These are phyloP conservation scores for Rubia peregrina DNA, from an alignment of 305 asterid species.

Conservation along the genomic window DNA sequence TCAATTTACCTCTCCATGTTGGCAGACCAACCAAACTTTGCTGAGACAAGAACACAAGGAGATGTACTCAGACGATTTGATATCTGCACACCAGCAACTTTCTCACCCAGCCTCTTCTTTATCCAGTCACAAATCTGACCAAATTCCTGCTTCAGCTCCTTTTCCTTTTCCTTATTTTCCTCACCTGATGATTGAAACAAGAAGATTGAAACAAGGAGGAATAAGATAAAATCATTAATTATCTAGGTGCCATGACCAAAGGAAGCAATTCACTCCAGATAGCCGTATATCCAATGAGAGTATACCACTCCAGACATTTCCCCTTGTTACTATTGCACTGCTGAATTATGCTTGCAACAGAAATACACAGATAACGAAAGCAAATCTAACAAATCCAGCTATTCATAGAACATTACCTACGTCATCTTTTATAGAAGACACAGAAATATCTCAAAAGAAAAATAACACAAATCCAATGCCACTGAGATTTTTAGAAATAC, in stretches of 20 bases:
- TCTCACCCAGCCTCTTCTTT: slow-evolving; percentile 67
- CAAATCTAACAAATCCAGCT: not conserved
- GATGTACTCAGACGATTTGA: slow-evolving; percentile 89
- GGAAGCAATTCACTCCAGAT: not conserved
- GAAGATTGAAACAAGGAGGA: too few species aligned
- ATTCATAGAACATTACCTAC: not conserved
- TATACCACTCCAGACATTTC: not conserved
- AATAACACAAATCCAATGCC: not conserved
- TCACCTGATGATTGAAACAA: slow-evolving; percentile 44
- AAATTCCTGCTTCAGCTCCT: slow-evolving; percentile 79
- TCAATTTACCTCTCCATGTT: slow-evolving; percentile 82
- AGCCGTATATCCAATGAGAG: not conserved
- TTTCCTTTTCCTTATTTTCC: slow-evolving; percentile 76
- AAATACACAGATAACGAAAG: not conserved
- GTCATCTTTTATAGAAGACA: not conserved
- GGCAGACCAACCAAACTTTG: slow-evolving; percentile 99
- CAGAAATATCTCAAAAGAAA: not conserved
- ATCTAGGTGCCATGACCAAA: not conserved
- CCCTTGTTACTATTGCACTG: too few species aligned
- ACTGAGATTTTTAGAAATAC: slow-evolving; percentile 22
- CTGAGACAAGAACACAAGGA: slow-evolving; percentile 95
- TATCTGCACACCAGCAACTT: slow-evolving; percentile 82
- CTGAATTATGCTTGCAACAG: not conserved
- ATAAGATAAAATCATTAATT: not conserved
- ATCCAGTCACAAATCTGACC: slow-evolving; percentile 92